phyloP scores from a whole-genome alignment of 2,329 filamentous ascomycete species.

The Fusarium neocosmosporiellum region DNA sequence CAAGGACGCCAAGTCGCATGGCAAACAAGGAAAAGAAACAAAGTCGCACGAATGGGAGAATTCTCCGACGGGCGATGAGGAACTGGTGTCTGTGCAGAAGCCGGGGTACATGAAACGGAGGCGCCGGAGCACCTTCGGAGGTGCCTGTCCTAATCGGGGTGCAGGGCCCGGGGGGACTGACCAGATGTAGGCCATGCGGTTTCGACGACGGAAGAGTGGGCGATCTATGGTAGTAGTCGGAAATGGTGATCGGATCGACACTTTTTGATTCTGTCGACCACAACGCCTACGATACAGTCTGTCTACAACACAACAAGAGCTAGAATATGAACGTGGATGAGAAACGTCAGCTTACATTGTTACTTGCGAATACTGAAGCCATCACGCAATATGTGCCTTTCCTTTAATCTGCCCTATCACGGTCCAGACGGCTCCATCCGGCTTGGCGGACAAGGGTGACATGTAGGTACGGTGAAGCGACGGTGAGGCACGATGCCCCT shows the following conservation, averaged over 20 bases:
- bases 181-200: neutral
- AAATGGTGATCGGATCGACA: slow-evolving; percentile 1
- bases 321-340: neutral
- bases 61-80: slow-evolving; percentile 28
- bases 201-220: neutral
- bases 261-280: neutral
- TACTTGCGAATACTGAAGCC: neutral
- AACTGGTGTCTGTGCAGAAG: neutral
- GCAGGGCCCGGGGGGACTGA: slow-evolving; percentile 3
- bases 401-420: slow-evolving; percentile 16
- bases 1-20: neutral
- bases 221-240: slow-evolving; percentile 1
- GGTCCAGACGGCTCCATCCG: slow-evolving; percentile 9
- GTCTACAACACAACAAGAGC: neutral
- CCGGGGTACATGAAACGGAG: slow-evolving; percentile 17
- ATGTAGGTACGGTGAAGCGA: neutral
- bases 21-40: neutral
- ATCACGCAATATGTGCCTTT: slow-evolving; percentile 1
- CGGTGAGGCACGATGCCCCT: neutral
- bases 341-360: neutral
- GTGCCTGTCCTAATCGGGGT: slow-evolving; percentile 7
- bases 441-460: slow-evolving; percentile 6
- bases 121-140: neutral
- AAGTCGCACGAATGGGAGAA: slow-evolving; percentile 39
- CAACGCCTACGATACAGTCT: neutral